A percentile compares a stretch with the other conserved stretches of the same genome.
Evolutionary conservation across 2,329 filamentous ascomycete genomes (phyloP).

Genomic region (Parascedosporium putredinis): DNA sequence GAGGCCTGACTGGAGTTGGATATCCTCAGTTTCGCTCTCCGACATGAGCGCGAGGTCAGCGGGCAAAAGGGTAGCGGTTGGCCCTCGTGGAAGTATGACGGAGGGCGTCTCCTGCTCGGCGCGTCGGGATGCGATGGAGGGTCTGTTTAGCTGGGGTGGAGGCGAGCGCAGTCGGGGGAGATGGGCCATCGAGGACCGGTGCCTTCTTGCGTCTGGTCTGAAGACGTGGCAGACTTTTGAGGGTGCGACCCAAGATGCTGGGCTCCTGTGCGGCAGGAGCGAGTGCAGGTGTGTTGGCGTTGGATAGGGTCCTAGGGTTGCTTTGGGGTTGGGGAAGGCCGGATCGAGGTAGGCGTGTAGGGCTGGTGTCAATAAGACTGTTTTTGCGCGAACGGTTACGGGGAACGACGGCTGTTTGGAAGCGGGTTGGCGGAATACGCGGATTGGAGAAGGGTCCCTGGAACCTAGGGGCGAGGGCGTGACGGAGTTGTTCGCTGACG

Average conservation of each 20-base stretch:
- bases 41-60: conserved; percentile 26
- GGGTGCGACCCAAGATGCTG: conserved; percentile 47
- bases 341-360: conserved; percentile 39
- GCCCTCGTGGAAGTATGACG: conserved; percentile 43
- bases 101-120: conserved; percentile 39
- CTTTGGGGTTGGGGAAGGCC: conserved; percentile 50
- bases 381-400: conserved; percentile 51
- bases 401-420: conserved; percentile 23
- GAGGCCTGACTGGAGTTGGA: conserved; percentile 38
- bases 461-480: conserved; percentile 15
- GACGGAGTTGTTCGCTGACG: conserved; percentile 8
- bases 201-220: conserved; percentile 35
- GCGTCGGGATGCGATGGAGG: conserved; percentile 33
- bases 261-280: conserved; percentile 51
- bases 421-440: conserved; percentile 25
- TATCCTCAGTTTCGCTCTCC: conserved; percentile 44
- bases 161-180: conserved; percentile 71
- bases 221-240: conserved; percentile 44
- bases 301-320: conserved; percentile 57
- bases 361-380: conserved; percentile 54
- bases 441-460: conserved; percentile 37
- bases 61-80: conserved; percentile 34
- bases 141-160: conserved; percentile 46
- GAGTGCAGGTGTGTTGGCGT: conserved; percentile 56
- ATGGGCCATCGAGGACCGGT: conserved; percentile 60